Percentiles rank a stretch among this genome's conserved stretches.
These are phyloP conservation scores for Linnemannia hyalina DNA, from an alignment of 192 early-diverging fungal species.

Conservation along the genomic window DNA sequence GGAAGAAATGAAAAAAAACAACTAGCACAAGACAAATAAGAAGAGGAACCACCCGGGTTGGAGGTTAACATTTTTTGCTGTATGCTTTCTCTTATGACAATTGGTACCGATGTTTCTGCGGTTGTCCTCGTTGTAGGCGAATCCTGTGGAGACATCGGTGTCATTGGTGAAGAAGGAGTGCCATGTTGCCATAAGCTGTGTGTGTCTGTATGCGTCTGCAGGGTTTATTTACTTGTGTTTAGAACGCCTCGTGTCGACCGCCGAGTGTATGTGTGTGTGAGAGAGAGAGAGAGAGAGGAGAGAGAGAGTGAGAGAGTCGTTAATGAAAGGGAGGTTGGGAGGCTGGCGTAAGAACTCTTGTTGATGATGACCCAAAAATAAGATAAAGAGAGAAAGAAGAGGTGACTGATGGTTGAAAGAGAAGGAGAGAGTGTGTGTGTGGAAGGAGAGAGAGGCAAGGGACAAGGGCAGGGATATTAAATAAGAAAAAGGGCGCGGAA, in stretches of 20 bases:
- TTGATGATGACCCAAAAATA: not conserved
- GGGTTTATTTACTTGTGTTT: constrained; percentile 3
- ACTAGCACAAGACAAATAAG: not conserved
- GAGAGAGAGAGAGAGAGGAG: no score
- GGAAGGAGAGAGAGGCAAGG: not conserved
- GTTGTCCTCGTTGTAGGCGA: not conserved
- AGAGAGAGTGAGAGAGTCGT: not conserved
- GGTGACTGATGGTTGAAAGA: not conserved
- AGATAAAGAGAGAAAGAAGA: not conserved
- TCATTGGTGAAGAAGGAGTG: not conserved
- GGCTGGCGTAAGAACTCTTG: no score
- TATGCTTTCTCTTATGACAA: not conserved
- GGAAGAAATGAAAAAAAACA: not conserved
- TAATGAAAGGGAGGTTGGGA: not conserved
- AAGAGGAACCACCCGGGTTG: not conserved
- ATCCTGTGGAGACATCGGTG: not conserved
- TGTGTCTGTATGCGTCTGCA: not conserved
- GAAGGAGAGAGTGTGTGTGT: no score
- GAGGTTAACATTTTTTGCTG: not conserved
- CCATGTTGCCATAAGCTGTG: no score
- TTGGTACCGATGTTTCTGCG: not conserved
- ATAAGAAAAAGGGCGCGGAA: not conserved
- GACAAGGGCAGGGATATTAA: not conserved
- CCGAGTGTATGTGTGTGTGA: not conserved
- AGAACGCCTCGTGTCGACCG: not conserved